Percentiles rank a stretch among this genome's conserved stretches.
phyloP scores from a whole-genome alignment of 352 stramenopile species.

The Globisporangium paddicum region DNA sequence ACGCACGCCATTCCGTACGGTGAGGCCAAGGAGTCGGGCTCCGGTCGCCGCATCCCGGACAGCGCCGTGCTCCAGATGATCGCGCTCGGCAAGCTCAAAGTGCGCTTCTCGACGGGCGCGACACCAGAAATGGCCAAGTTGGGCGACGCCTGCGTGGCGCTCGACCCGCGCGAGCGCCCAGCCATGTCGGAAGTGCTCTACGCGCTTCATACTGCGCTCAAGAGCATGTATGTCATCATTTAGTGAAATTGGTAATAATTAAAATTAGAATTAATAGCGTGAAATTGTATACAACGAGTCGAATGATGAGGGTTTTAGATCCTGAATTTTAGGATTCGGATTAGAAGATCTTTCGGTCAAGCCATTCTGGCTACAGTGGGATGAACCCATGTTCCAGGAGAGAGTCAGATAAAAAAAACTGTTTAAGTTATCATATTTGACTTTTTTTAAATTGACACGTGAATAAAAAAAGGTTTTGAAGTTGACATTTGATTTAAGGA shows the following conservation, averaged over 20 bases:
- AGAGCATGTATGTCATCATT: not conserved
- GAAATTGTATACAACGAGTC: not conserved
- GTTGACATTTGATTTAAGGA: not conserved
- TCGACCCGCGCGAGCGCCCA: slow-evolving; percentile 38
- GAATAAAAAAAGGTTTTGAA: not conserved
- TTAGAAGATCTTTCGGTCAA: not conserved
- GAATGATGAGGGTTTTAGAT: no score
- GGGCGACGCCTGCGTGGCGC: slow-evolving; percentile 34
- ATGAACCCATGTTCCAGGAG: not conserved
- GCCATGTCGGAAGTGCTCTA: slow-evolving; percentile 33
- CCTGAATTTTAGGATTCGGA: not conserved
- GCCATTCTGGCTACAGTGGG: not conserved
- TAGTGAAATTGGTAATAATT: no score
- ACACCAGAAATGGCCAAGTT: slow-evolving; percentile 24
- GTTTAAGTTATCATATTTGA: not conserved
- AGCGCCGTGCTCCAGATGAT: slow-evolving; percentile 30
- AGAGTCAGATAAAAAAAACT: not conserved
- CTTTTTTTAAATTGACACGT: no score
- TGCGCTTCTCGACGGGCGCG: slow-evolving; percentile 26
- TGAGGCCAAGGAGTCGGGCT: slow-evolving; percentile 11
- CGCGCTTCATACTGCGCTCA: slow-evolving; percentile 28
- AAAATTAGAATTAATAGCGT: no score
- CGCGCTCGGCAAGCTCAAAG: slow-evolving; percentile 17
- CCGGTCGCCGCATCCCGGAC: slow-evolving; percentile 21
- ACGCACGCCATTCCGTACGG: slow-evolving; percentile 33